These are phyloP conservation scores for Malassezia vespertilionis DNA, from an alignment of 1,284 basidiomycete species.

Conservation along the genomic window DNA sequence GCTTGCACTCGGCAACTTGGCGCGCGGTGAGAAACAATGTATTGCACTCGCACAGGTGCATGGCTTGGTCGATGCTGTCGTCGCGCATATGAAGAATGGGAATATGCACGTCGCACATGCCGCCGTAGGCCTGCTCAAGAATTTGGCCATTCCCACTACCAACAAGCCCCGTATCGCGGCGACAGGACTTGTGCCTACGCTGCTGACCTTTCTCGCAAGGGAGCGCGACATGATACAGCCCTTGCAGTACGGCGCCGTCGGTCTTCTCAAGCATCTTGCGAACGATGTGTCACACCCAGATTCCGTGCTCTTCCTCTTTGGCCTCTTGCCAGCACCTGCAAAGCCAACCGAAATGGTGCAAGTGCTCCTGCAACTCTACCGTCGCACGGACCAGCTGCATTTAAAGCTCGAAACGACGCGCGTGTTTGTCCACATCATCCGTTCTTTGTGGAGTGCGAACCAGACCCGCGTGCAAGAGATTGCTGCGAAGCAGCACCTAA, in stretches of 20 bases:
- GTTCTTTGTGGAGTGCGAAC: slow-evolving; percentile 22
- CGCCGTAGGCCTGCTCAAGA: slow-evolving; percentile 30
- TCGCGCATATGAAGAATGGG: slow-evolving; percentile 15
- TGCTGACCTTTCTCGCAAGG: slow-evolving; percentile 19
- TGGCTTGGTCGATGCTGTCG: background rate
- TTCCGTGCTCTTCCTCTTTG: slow-evolving; percentile 52
- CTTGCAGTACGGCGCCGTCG: slow-evolving; percentile 76
- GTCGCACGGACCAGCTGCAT: slow-evolving; percentile 67
- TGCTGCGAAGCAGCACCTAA: background rate
- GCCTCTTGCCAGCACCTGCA: background rate
- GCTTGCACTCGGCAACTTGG: slow-evolving; percentile 69
- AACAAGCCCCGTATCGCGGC: slow-evolving; percentile 29
- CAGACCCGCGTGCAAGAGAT: background rate
- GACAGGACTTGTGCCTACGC: slow-evolving; percentile 17
- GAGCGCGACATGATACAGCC: slow-evolving; percentile 47
- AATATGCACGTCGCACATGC: slow-evolving; percentile 35
- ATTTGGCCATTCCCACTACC: slow-evolving; percentile 31
- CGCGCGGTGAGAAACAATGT: slow-evolving; percentile 49
- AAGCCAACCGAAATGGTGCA: slow-evolving; percentile 54
- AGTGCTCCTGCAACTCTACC: slow-evolving; percentile 63
- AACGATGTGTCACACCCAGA: slow-evolving; percentile 51
- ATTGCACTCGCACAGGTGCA: background rate
- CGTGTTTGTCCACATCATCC: slow-evolving; percentile 68
- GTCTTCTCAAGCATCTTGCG: slow-evolving; percentile 76
- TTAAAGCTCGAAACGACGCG: slow-evolving; percentile 80